Conservation (phyloP, 805 yeast species). For the Candida arabinofermentans region DNA sequence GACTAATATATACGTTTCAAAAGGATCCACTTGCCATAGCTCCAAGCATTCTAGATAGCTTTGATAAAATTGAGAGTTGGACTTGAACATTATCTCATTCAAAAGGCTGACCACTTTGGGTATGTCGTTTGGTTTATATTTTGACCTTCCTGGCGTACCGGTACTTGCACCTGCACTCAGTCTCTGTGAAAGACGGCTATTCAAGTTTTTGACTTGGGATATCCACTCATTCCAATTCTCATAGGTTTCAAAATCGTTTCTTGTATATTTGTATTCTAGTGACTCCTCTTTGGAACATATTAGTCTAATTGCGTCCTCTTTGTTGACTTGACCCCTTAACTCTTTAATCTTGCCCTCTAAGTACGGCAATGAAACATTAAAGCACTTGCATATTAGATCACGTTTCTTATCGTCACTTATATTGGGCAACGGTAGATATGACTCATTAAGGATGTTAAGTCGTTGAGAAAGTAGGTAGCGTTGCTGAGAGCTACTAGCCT, state of each 20-base stretch:
- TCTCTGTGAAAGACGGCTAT: constrained; percentile 1
- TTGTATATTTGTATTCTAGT: constrained; percentile 4
- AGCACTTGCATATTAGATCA: constrained; percentile 10
- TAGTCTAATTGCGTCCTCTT: constrained; percentile 9
- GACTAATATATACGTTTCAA: constrained; percentile 16
- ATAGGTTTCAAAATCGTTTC: constrained; percentile 12
- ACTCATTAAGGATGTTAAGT: constrained; percentile 6
- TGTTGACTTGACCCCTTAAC: constrained; percentile 8
- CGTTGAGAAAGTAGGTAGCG: constrained; percentile 10
- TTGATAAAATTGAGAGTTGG: constrained; percentile 21
- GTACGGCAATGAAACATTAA: constrained; percentile 4
- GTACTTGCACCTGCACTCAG: neutral
- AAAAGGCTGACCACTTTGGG: constrained; percentile 11
- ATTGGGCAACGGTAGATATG: constrained; percentile 11
- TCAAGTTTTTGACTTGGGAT: constrained; percentile 4
- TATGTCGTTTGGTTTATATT: constrained; percentile 16
- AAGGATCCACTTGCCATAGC: constrained; percentile 32
- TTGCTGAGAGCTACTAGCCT: constrained; percentile 14
- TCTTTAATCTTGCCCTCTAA: constrained; percentile 8
- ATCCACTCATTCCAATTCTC: constrained; percentile 11
- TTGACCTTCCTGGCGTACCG: neutral
- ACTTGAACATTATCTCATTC: constrained; percentile 14
- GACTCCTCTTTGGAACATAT: constrained; percentile 7
- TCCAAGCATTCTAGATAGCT: constrained; percentile 26
- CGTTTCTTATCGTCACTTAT: constrained; percentile 8